phyloP scores from a whole-genome alignment of 441 rosid genomes.

The Hura crepitans region DNA sequence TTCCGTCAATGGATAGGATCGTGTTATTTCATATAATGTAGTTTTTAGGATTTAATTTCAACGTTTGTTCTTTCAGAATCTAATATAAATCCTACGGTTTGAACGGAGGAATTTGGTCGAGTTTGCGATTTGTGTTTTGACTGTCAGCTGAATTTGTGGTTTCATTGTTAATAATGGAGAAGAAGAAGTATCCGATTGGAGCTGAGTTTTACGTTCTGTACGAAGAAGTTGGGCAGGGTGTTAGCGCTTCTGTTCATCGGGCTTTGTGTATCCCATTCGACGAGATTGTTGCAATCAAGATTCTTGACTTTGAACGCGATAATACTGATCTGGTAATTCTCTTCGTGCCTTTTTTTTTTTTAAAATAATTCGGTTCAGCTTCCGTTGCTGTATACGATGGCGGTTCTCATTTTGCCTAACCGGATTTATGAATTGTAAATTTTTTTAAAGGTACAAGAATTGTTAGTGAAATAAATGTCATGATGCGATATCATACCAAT shows the following conservation, averaged over 20 bases:
- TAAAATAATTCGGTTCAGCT: background rate
- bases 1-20: slow-evolving; percentile 2
- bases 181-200: slow-evolving; percentile 89
- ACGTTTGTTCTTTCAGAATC: background rate
- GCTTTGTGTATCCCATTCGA: slow-evolving; percentile 67
- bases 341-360: background rate
- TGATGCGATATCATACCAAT: background rate
- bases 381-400: too few species aligned
- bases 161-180: slow-evolving; percentile 44
- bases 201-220: slow-evolving; percentile 60
- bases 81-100: background rate
- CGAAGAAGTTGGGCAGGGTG: slow-evolving; percentile 90
- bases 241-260: slow-evolving; percentile 83
- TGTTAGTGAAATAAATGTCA: background rate
- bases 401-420: background rate
- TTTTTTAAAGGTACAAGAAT: background rate
- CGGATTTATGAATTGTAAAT: background rate
- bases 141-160: background rate
- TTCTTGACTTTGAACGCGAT: slow-evolving; percentile 91
- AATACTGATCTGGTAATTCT: slow-evolving; percentile 74
- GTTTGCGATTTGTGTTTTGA: background rate
- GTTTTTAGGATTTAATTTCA: too few species aligned
- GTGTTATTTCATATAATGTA: background rate
- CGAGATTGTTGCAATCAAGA: slow-evolving; percentile 87
- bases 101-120: slow-evolving; percentile 3